Base-by-base conservation (phyloP, 2,329 filamentous ascomycete species). In the Xylariaceae sp. region DNA sequence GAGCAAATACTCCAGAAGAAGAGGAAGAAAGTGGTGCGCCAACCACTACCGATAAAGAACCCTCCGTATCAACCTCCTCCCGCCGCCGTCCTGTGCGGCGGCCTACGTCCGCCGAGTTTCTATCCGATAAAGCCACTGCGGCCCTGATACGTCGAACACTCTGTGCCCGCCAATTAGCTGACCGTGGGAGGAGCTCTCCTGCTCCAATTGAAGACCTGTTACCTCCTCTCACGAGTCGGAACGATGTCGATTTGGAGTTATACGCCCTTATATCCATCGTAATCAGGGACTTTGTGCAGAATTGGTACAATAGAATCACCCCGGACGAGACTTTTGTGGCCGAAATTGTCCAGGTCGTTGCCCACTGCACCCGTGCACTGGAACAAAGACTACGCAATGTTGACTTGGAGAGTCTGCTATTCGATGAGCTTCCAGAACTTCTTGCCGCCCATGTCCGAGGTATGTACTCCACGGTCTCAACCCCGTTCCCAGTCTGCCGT, bases 261-360 rank as follows among this genome's bases (percentile, higher is more conserved):
- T 99, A 97, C 69, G 92, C 89, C 26, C 81, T 97, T 56, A 85
- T 99, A 56, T 88, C 94, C 49, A 87, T 97, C 55, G 84, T 97
- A 57, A 78, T 96, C 64, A 85, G 88, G 65, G 91, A 96, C 60
- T 96, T 91, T 69, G 88, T 99, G 36, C 86, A 94, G 70, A 85
- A 84, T 30, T 99, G 94, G 94, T 99, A 99, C 75, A 80, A 78
- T 60, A 92, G 87, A 70, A 94, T 99, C 70, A 96, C 92, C 1
- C 84, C 90, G 3, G 92, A 99, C 71, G 88, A 92, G 68, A 80
- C 83, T 12, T 95, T 99, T 67, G 85, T 94, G 56, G 86, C 87
- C 62, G 92, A 96, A 74, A 81, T 96, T 54, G 79, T 97, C 50
- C 89, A 90, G 66, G 86, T 96, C 61, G 88, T 97, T 65, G 94